Evolutionary conservation across 2,329 filamentous ascomycete genomes (phyloP).

Genomic region (Trichoderma sp.): DNA sequence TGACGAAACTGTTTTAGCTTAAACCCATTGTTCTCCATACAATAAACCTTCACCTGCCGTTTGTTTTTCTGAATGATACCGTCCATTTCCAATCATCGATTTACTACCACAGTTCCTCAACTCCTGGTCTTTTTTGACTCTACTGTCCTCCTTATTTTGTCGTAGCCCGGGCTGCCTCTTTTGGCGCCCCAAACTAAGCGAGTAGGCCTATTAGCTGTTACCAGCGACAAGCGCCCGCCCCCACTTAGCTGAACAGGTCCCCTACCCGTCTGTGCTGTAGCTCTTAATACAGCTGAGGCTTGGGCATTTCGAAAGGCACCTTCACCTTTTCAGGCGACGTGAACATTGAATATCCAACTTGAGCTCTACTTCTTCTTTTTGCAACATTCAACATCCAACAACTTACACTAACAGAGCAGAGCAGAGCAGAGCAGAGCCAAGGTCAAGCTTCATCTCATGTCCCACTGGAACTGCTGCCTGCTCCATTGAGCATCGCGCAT

Average conservation of each 20-base stretch:
- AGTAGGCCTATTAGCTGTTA: neutral
- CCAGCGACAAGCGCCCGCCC: conserved; percentile 7
- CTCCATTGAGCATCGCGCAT: conserved; percentile 13
- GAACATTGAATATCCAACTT: neutral
- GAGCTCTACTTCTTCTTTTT: neutral
- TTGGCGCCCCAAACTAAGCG: neutral
- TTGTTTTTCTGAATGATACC: neutral
- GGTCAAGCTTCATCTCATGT: neutral
- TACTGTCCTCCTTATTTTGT: neutral
- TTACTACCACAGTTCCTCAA: neutral
- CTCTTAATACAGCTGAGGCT: neutral
- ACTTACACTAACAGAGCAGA: neutral
- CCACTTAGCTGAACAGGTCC: neutral
- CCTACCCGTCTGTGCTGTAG: neutral
- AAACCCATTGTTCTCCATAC: neutral
- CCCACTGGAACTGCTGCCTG: neutral
- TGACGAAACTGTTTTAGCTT: neutral
- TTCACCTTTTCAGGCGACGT: neutral
- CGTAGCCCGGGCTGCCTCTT: neutral
- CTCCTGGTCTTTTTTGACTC: neutral
- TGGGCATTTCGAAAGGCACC: neutral
- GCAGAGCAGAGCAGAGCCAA: neutral
- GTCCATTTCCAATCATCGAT: neutral
- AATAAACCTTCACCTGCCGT: neutral
- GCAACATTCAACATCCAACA: neutral